Percentiles rank a stretch among this genome's conserved stretches.
Conservation (phyloP, 495 filamentous ascomycete genomes). For the Xylona heveae region DNA sequence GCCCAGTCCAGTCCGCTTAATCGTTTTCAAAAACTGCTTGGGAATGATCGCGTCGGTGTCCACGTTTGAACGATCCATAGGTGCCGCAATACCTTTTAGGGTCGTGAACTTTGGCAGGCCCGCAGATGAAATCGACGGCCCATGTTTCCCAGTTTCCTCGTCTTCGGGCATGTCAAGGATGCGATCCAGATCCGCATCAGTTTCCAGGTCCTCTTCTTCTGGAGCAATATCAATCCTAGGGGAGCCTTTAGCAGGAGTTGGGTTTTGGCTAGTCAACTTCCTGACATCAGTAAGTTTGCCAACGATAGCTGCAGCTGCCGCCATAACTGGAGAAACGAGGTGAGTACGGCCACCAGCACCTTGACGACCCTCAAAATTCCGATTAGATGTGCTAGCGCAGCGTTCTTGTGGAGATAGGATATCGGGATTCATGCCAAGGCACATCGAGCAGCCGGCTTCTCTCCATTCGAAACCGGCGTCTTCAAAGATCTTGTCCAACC, state of each 20-base stretch:
- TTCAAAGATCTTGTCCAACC: slow-evolving; percentile 75
- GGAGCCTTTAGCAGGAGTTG: slow-evolving; percentile 32
- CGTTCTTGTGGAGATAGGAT: slow-evolving; percentile 87
- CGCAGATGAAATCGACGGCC: slow-evolving; percentile 25
- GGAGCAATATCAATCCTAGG: slow-evolving; percentile 34
- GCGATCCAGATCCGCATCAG: slow-evolving; percentile 55
- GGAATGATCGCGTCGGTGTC: slow-evolving; percentile 98
- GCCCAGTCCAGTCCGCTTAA: slow-evolving; percentile 90
- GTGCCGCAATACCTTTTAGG: slow-evolving; percentile 73
- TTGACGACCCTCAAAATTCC: slow-evolving; percentile 95
- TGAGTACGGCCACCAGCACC: slow-evolving; percentile 86
- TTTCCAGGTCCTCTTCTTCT: slow-evolving; percentile 48
- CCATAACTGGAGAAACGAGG: slow-evolving; percentile 94
- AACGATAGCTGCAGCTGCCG: slow-evolving; percentile 70
- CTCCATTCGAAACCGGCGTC: slow-evolving; percentile 96
- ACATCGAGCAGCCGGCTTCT: slow-evolving; percentile 97
- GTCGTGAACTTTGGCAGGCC: slow-evolving; percentile 67
- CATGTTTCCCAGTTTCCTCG: slow-evolving; percentile 38
- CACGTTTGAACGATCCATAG: slow-evolving; percentile 71
- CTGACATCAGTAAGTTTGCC: slow-evolving; percentile 86
- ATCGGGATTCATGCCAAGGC: slow-evolving; percentile 97
- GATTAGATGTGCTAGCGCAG: slow-evolving; percentile 88
- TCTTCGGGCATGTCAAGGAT: slow-evolving; percentile 61
- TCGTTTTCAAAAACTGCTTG: slow-evolving; percentile 98
- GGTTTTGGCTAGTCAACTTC: slow-evolving; percentile 40